Evolutionary conservation across 208 protist genomes (phyloP).

Genomic region (Wallacemonas rigidus): DNA sequence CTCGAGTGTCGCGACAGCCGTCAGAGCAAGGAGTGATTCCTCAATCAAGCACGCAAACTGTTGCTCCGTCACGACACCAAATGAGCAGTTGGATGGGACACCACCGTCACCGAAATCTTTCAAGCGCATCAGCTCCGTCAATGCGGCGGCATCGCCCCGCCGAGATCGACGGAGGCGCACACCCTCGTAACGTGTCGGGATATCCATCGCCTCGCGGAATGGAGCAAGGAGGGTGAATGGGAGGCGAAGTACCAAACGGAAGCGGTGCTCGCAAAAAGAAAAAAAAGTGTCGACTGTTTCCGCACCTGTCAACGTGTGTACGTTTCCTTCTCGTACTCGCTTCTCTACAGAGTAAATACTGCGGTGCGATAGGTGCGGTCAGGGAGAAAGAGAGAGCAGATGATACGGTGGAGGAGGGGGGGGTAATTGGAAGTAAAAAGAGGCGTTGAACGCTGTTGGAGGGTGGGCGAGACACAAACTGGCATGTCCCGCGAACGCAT

Average conservation of each 20-base stretch:
- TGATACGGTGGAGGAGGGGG: too few species aligned
- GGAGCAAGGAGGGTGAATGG: not conserved
- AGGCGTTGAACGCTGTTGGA: too few species aligned
- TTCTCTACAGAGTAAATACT: too few species aligned
- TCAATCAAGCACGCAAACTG: slow-evolving; percentile 69
- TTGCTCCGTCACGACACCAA: slow-evolving; percentile 33
- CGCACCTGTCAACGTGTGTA: too few species aligned
- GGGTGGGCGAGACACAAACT: too few species aligned
- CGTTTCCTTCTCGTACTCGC: too few species aligned
- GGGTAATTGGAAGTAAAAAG: too few species aligned
- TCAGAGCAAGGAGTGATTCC: slow-evolving; percentile 60
- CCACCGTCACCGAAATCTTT: slow-evolving; percentile 37
- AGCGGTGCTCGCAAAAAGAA: too few species aligned
- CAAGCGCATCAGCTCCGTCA: slow-evolving; percentile 45
- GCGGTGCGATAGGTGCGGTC: too few species aligned
- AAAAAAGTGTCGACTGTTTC: too few species aligned
- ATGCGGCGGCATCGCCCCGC: slow-evolving; percentile 33
- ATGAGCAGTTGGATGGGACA: slow-evolving; percentile 37
- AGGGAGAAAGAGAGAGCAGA: too few species aligned
- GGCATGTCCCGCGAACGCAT: too few species aligned
- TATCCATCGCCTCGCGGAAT: not conserved
- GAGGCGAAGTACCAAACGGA: not conserved
- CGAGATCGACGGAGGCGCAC: slow-evolving; percentile 55
- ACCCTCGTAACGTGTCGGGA: slow-evolving; percentile 28
- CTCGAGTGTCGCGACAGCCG: slow-evolving; percentile 47